Percentiles rank a stretch among this genome's conserved stretches.
Evolutionary conservation across 2,329 filamentous ascomycete genomes (phyloP).

Genomic region (Talaromyces sp.): DNA sequence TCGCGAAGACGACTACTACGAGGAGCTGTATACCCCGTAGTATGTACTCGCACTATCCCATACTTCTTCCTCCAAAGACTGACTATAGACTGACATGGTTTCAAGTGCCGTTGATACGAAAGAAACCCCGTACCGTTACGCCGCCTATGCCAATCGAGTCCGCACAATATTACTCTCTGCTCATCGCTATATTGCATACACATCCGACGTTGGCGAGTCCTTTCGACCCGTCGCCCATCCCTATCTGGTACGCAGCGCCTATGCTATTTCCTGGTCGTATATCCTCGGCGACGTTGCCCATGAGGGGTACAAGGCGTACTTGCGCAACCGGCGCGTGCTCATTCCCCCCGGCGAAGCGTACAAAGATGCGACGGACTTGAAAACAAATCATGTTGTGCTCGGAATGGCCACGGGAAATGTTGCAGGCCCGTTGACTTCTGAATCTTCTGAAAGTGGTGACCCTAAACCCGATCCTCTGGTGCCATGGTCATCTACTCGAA

Average conservation of each 20-base stretch:
- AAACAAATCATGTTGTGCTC: conserved; percentile 24
- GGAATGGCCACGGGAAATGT: conserved; percentile 33
- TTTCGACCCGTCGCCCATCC: conserved; percentile 92
- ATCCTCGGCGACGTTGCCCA: conserved; percentile 83
- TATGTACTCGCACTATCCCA: conserved; percentile 42
- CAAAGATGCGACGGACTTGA: conserved; percentile 30
- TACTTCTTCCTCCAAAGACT: neutral
- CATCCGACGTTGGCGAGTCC: conserved; percentile 90
- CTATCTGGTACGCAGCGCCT: conserved; percentile 71
- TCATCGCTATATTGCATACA: conserved; percentile 95
- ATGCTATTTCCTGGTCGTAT: conserved; percentile 89
- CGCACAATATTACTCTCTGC: conserved; percentile 83
- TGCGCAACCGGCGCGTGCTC: conserved; percentile 70
- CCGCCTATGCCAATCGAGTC: conserved; percentile 79
- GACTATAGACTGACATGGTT: too few relatives aligned
- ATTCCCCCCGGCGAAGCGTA: conserved; percentile 58
- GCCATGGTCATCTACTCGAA: conserved; percentile 39
- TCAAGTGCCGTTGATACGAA: conserved; percentile 70
- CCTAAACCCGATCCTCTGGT: conserved; percentile 19
- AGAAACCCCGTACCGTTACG: conserved; percentile 80
- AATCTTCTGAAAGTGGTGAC: too few relatives aligned
- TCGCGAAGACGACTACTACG: conserved; percentile 66
- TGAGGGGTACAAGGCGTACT: conserved; percentile 93
- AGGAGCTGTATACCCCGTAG: conserved; percentile 73
- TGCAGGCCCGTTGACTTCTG: conserved; percentile 13